Conservation (phyloP, 2,329 filamentous ascomycete genomes). For the Graphiopsis chlorocephala region DNA sequence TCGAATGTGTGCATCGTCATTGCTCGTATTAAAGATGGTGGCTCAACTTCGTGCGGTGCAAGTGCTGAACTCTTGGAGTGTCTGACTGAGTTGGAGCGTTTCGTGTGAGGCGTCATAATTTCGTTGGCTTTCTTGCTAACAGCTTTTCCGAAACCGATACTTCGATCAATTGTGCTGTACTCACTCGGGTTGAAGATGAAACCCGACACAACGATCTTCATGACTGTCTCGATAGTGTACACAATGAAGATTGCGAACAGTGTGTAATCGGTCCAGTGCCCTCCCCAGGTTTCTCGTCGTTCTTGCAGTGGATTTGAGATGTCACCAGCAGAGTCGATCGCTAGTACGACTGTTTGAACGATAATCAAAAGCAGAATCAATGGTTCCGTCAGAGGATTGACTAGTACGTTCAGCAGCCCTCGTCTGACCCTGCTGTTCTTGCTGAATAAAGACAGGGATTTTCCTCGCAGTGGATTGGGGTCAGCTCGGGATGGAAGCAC, state of each 20-base stretch:
- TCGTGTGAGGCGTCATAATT: slow-evolving; percentile 78
- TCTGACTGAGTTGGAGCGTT: slow-evolving; percentile 56
- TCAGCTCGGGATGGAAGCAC: slow-evolving; percentile 29
- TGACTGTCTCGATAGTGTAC: slow-evolving; percentile 81
- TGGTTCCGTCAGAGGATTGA: slow-evolving; percentile 83
- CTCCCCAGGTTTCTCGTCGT: slow-evolving; percentile 61
- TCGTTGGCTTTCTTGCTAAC: slow-evolving; percentile 72
- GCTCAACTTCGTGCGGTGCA: slow-evolving; percentile 30
- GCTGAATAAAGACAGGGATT: slow-evolving; percentile 79
- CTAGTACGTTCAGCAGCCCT: slow-evolving; percentile 75
- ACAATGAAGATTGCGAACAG: slow-evolving; percentile 81
- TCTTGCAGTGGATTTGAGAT: slow-evolving; percentile 57
- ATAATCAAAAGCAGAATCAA: slow-evolving; percentile 83
- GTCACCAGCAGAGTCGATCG: slow-evolving; percentile 67
- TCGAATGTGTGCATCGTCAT: slow-evolving; percentile 39
- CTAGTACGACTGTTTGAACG: slow-evolving; percentile 81
- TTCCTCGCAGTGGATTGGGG: slow-evolving; percentile 78
- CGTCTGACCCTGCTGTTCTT: slow-evolving; percentile 72
- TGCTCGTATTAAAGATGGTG: slow-evolving; percentile 32
- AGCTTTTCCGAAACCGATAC: slow-evolving; percentile 69
- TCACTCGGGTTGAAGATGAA: slow-evolving; percentile 86
- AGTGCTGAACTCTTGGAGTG: slow-evolving; percentile 35
- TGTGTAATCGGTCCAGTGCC: slow-evolving; percentile 69
- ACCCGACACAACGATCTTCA: slow-evolving; percentile 87
- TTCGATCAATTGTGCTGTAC: slow-evolving; percentile 85